A percentile compares a stretch with the other conserved stretches of the same genome.
These are phyloP conservation scores for Salicornia ramosissima DNA, from an alignment of 148 eudicot species.

Conservation along the genomic window DNA sequence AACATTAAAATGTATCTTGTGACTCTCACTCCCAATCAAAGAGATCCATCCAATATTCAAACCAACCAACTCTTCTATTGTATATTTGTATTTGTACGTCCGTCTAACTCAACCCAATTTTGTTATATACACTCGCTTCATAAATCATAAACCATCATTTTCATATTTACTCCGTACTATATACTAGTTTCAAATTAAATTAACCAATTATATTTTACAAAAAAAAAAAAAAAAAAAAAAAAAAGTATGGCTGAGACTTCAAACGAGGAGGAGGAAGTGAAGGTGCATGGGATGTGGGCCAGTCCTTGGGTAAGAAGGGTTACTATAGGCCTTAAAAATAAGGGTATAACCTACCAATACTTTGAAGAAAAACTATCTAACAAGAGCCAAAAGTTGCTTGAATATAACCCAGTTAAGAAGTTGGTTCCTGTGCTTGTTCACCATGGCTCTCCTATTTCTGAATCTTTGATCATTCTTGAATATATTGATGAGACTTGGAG, in stretches of 20 bases:
- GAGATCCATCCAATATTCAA: too few relatives aligned
- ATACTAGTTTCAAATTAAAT: too few relatives aligned
- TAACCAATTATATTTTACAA: too few relatives aligned
- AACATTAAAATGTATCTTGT: background rate
- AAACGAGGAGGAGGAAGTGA: conserved; percentile 22
- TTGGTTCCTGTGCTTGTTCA: conserved; percentile 38
- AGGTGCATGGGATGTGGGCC: conserved; percentile 49
- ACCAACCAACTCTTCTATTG: too few relatives aligned
- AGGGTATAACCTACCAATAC: conserved; percentile 35
- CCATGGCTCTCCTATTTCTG: conserved; percentile 30
- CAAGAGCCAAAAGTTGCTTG: conserved; percentile 29
- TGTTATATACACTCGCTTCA: too few relatives aligned
- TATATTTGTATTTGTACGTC: too few relatives aligned
- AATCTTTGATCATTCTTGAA: conserved; percentile 38
- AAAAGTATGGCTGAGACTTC: conserved; percentile 15
- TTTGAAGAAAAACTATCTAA: conserved; percentile 32
- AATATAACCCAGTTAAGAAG: conserved; percentile 37
- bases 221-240: too few relatives aligned
- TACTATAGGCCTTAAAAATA: conserved; percentile 28
- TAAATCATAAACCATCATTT: too few relatives aligned
- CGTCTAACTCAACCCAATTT: too few relatives aligned
- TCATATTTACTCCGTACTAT: too few relatives aligned
- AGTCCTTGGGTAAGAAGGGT: conserved; percentile 47
- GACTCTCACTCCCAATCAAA: too few relatives aligned
- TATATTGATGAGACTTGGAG: conserved; percentile 37